Evolutionary conservation across 345 rosid species (phyloP).

Genomic region (Moricandia moricandioides): DNA sequence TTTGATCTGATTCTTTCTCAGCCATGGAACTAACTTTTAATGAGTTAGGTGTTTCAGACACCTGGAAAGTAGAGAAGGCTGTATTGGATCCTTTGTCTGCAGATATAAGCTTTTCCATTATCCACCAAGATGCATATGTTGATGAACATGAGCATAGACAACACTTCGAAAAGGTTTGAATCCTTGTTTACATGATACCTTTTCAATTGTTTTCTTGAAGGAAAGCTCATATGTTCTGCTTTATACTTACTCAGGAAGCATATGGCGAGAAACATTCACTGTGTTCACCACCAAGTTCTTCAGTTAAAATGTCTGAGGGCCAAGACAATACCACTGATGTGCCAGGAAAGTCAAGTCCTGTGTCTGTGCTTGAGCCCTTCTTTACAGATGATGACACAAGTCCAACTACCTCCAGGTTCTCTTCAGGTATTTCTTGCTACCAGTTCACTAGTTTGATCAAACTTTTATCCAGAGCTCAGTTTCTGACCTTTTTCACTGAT

Average conservation of each 20-base stretch:
- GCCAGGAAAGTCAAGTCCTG: constrained; percentile 71
- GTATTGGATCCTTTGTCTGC: constrained; percentile 21
- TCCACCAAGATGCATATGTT: constrained; percentile 30
- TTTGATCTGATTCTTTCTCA: constrained; percentile 23
- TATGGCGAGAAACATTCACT: constrained; percentile 18
- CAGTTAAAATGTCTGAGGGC: constrained; percentile 44
- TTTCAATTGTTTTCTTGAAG: neutral
- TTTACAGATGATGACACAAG: constrained; percentile 65
- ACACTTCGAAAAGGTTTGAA: constrained; percentile 43
- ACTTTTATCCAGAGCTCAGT: neutral
- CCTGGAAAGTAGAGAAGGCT: no score
- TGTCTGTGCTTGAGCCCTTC: constrained; percentile 81
- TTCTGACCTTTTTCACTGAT: constrained; percentile 35
- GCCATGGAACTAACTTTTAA: neutral
- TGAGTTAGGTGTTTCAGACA: constrained; percentile 36
- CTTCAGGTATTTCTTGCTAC: no score
- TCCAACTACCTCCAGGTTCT: constrained; percentile 53
- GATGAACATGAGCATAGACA: constrained; percentile 19
- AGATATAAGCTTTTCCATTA: neutral
- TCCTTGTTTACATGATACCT: neutral
- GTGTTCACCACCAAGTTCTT: constrained; percentile 49
- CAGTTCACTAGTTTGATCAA: neutral
- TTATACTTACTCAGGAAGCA: constrained; percentile 42
- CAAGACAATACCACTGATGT: constrained; percentile 45
- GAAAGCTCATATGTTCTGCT: constrained; percentile 9